Base-by-base conservation (phyloP, 2,329 filamentous ascomycete species). In the Penicillium capsulatum region DNA sequence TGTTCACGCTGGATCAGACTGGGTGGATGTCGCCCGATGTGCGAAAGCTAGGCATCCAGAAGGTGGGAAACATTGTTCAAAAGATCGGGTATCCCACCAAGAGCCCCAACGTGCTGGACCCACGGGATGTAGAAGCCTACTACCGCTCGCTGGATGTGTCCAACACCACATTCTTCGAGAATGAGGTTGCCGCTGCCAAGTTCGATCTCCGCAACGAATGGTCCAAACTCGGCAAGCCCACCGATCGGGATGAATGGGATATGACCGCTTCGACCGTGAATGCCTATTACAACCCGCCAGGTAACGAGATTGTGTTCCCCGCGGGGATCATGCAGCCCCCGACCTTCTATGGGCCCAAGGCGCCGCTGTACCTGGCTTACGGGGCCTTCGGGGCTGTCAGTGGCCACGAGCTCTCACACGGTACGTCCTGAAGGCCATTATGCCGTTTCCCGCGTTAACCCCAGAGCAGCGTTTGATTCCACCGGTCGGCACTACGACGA, bases 311-410 rank as follows among this genome's bases (percentile, higher is more conserved):
- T 31, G 76, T 80, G 3, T 83, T 86, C 58, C 80, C 79, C 1
- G 80, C 81, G 0, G 83, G 80, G 0, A 83, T 85, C 40, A 80
- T 84, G 75, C 82, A 86, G 57, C 75, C 77, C 3, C 81, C 83
- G 0, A 68, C 81, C 2, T 86, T 85, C 53, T 76, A 82, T 42
- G 72, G 76, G 8, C 56, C 60, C 4, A 65, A 74, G 4, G 71
- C 83, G 1, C 83, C 83, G 0, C 65, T 75, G 16, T 86, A 85
- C 50, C 64, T 86, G 26, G 75, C 75, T 7, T 87, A 84, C 57
- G 82, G 81, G n/a, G 78, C 77, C 0, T 82, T 86, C 55, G 83
- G 81, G 0, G 73, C 77, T 1, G 74, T 84, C 2, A 77, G 77
- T 7, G 83, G 81, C 2, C 83, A 86, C 53, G 82, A 86, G 58